These are phyloP conservation scores for Ceratorhiza oryzae-sativae DNA, from an alignment of 1,284 basidiomycete species.

Conservation along the genomic window DNA sequence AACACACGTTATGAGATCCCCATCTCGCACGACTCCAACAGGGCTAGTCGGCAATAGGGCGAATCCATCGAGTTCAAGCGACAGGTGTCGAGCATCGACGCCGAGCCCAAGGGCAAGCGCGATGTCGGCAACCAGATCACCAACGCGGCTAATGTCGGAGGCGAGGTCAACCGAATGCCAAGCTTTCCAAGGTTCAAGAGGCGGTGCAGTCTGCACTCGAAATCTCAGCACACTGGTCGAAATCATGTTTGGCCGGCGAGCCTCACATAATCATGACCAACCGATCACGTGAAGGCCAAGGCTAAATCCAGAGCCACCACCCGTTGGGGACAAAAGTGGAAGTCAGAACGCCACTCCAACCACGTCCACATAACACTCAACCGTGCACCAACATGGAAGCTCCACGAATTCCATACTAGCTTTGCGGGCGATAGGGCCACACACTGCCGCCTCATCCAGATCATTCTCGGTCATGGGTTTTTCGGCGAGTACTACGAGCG, in stretches of 20 bases:
- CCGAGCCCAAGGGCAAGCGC: neutral
- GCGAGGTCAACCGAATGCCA: slow-evolving; percentile 14
- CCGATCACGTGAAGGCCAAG: slow-evolving; percentile 65
- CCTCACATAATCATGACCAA: too few relatives aligned
- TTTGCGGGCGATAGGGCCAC: too few relatives aligned
- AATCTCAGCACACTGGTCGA: neutral
- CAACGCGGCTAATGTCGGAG: neutral
- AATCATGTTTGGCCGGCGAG: slow-evolving; percentile 9
- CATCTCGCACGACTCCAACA: slow-evolving; percentile 24
- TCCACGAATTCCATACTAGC: too few relatives aligned
- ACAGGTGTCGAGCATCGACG: neutral
- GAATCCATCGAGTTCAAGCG: slow-evolving; percentile 31
- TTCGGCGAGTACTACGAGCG: too few relatives aligned
- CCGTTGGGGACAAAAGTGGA: too few relatives aligned
- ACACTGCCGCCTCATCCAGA: too few relatives aligned
- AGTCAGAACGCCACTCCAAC: too few relatives aligned
- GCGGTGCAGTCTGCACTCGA: slow-evolving; percentile 21
- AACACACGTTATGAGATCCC: slow-evolving; percentile 7
- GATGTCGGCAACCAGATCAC: slow-evolving; percentile 3
- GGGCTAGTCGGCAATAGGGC: slow-evolving; percentile 19
- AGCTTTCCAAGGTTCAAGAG: slow-evolving; percentile 24
- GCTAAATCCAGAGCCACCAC: too few relatives aligned
- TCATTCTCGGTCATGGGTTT: too few relatives aligned
- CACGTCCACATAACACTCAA: too few relatives aligned
- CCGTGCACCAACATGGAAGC: too few relatives aligned